Percentiles rank a stretch among this genome's conserved stretches.
Evolutionary conservation across 495 filamentous ascomycete species (phyloP).

Genomic region (Hypoxylon perforatum): DNA sequence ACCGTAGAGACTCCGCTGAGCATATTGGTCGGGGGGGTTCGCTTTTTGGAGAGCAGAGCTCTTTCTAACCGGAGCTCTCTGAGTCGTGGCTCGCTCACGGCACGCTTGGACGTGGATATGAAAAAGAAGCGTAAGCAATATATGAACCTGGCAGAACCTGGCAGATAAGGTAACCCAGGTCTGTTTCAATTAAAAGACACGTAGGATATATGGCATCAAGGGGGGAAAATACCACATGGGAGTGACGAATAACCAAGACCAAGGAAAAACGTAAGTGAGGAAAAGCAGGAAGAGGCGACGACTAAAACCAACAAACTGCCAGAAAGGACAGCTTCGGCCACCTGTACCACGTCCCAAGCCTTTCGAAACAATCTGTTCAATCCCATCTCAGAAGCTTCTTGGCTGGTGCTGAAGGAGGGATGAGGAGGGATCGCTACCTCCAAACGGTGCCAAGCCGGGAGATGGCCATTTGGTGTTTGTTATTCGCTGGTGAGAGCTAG

Average conservation of each 20-base stretch:
- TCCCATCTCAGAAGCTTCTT: constrained; percentile 10
- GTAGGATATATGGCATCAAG: constrained; percentile 21
- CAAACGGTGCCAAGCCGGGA: constrained; percentile 46
- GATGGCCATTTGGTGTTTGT: constrained; percentile 28
- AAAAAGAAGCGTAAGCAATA: constrained; percentile 38
- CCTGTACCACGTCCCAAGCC: constrained; percentile 17
- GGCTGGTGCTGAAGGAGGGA: constrained; percentile 1
- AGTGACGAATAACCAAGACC: constrained; percentile 24
- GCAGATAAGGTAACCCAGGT: constrained; percentile 16
- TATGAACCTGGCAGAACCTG: constrained; percentile 19
- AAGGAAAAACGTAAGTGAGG: constrained; percentile 5
- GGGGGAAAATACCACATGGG: constrained; percentile 28
- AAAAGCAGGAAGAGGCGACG: constrained; percentile 19
- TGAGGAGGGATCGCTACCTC: constrained; percentile 22
- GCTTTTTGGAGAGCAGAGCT: constrained; percentile 21
- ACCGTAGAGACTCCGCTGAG: constrained; percentile 25
- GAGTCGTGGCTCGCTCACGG: constrained; percentile 22
- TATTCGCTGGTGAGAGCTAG: constrained; percentile 32
- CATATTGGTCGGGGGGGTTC: constrained; percentile 41
- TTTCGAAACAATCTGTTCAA: constrained; percentile 14
- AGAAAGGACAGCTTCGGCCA: constrained; percentile 14
- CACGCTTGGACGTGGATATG: constrained; percentile 24
- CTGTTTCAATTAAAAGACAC: constrained; percentile 38
- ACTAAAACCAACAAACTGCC: constrained; percentile 9
- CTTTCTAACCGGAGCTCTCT: constrained; percentile 35